A percentile compares a stretch with the other conserved stretches of the same genome.
phyloP scores from a whole-genome alignment of 2,329 filamentous ascomycete species.

The Fonsecaea multimorphosa region DNA sequence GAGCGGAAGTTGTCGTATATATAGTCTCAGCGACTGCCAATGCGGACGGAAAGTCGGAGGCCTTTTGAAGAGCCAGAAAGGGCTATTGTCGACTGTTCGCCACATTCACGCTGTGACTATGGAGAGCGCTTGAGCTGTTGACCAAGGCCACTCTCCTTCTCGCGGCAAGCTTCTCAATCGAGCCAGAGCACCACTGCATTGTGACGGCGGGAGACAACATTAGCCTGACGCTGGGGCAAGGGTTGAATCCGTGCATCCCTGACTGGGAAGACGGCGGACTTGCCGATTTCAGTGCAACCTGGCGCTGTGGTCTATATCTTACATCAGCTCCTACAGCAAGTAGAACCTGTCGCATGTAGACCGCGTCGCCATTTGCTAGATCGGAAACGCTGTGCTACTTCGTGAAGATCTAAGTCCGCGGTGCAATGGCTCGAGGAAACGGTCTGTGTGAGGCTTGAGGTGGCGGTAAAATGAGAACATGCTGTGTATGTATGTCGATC shows the following conservation, averaged over 20 bases:
- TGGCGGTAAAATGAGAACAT: not conserved
- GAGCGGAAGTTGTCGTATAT: not conserved
- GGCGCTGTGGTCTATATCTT: not conserved
- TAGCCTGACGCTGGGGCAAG: not conserved
- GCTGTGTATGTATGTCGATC: too few relatives aligned
- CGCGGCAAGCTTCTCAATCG: not conserved
- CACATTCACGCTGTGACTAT: not conserved
- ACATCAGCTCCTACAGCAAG: not conserved
- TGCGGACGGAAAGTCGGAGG: not conserved
- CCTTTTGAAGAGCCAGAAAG: not conserved
- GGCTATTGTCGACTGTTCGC: not conserved
- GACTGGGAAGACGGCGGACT: not conserved
- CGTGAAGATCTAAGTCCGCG: not conserved
- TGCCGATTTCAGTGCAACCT: not conserved
- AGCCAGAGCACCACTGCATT: not conserved
- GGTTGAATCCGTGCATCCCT: not conserved
- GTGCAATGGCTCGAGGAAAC: not conserved
- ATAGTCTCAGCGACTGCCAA: not conserved
- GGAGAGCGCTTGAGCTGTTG: not conserved
- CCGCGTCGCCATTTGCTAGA: not conserved
- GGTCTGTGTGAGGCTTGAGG: not conserved
- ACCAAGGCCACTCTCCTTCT: not conserved
- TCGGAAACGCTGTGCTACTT: not conserved
- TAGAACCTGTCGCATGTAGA: not conserved
- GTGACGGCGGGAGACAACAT: not conserved